Evolutionary conservation across 2,329 filamentous ascomycete genomes (phyloP).

Genomic region (Phialemonium atrogriseum): DNA sequence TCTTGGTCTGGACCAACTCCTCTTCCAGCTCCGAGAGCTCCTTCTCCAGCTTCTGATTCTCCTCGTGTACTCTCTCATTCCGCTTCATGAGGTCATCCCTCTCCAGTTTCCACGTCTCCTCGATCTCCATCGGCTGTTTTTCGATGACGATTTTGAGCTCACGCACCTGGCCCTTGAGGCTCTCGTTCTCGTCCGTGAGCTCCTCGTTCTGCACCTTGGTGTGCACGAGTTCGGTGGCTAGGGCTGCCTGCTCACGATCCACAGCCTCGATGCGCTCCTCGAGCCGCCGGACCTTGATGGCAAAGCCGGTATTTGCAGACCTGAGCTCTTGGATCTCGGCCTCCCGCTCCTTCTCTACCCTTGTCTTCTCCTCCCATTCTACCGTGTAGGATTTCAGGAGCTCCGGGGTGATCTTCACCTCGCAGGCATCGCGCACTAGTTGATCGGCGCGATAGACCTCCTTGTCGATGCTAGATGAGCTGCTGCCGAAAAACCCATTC

Average conservation of each 20-base stretch:
- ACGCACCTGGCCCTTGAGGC: constrained; percentile 71
- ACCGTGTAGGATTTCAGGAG: constrained; percentile 70
- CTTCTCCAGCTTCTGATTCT: constrained; percentile 82
- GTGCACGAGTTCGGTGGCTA: constrained; percentile 85
- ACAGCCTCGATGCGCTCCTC: constrained; percentile 84
- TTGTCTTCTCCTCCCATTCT: constrained; percentile 90
- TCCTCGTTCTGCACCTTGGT: constrained; percentile 92
- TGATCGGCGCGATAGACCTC: constrained; percentile 93
- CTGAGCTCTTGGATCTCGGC: constrained; percentile 69
- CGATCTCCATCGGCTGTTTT: constrained; percentile 81
- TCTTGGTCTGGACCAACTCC: constrained; percentile 85
- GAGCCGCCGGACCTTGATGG: constrained; percentile 70
- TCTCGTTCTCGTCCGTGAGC: constrained; percentile 83
- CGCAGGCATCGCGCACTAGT: constrained; percentile 86
- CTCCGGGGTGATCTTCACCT: constrained; percentile 75
- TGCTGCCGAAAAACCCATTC: constrained; percentile 94
- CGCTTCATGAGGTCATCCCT: constrained; percentile 88
- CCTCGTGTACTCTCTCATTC: constrained; percentile 88
- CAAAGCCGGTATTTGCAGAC: constrained; percentile 55
- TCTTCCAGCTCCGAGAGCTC: constrained; percentile 88
- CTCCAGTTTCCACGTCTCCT: constrained; percentile 71
- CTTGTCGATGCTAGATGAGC: constrained; percentile 81
- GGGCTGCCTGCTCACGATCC: constrained; percentile 81
- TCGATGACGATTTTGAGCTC: constrained; percentile 84
- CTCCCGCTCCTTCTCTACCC: constrained; percentile 74